These are phyloP conservation scores for Ceratocystis variospora DNA, from an alignment of 2,329 filamentous ascomycete species.

Conservation along the genomic window DNA sequence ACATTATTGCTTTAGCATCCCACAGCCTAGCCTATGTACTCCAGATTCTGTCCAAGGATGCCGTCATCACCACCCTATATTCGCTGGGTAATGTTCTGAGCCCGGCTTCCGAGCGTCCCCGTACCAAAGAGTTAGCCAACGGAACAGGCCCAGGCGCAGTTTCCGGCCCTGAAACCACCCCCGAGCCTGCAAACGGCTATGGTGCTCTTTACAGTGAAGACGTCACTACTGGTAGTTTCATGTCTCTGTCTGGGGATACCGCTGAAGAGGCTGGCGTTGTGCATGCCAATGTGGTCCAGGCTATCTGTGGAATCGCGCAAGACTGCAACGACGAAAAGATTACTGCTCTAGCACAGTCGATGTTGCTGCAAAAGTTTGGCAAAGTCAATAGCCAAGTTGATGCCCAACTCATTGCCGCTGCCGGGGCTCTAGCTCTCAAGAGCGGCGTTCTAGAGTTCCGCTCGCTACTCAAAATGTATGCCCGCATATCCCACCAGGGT, in stretches of 20 bases:
- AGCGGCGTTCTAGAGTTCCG: conserved; percentile 74
- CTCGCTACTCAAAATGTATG: conserved; percentile 71
- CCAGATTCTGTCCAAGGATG: conserved; percentile 73
- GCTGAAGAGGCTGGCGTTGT: conserved; percentile 68
- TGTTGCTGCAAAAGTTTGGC: conserved; percentile 89
- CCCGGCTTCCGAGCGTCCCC: conserved; percentile 44
- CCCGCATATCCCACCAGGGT: conserved; percentile 59
- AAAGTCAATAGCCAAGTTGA: conserved; percentile 72
- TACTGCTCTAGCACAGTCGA: conserved; percentile 79
- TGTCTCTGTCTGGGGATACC: conserved; percentile 60
- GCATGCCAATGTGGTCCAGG: conserved; percentile 83
- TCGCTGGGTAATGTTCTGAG: conserved; percentile 92
- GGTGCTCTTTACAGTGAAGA: conserved; percentile 38
- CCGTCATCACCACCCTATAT: conserved; percentile 88
- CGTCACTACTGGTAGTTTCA: conserved; percentile 56
- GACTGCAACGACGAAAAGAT: conserved; percentile 81
- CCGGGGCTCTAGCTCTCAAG: conserved; percentile 61
- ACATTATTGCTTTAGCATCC: conserved; percentile 64
- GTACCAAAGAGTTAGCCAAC: conserved; percentile 31
- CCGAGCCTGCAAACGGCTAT: conserved; percentile 27
- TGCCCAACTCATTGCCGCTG: conserved; percentile 70
- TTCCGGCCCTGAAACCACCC: conserved; percentile 25
- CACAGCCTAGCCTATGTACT: conserved; percentile 71
- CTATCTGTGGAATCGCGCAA: conserved; percentile 78
- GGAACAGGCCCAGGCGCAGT: conserved; percentile 28